Conservation (phyloP, 108 stramenopile species). For the Skeletonema marinoi region DNA sequence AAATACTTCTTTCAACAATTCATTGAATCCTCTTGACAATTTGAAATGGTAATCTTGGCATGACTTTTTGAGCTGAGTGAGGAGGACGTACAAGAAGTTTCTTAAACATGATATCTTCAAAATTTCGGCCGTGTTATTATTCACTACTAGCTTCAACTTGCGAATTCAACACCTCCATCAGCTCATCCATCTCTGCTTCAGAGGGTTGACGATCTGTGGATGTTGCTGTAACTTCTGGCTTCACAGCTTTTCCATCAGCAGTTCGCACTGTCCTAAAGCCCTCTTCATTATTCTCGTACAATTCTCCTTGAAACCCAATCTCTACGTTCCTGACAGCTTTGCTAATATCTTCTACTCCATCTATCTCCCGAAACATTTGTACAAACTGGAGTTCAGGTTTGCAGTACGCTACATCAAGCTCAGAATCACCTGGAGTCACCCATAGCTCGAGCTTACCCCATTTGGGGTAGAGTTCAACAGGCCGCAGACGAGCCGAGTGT, state of each 20-base stretch:
- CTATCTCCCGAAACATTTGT: constrained; percentile 49
- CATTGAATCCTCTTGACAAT: constrained; percentile 70
- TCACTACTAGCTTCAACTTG: constrained; percentile 36
- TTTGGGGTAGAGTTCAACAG: constrained; percentile 67
- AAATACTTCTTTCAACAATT: constrained; percentile 61
- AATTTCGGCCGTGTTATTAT: neutral
- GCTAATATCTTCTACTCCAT: constrained; percentile 23
- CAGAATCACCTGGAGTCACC: constrained; percentile 83
- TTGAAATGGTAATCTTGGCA: constrained; percentile 46
- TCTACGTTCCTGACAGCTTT: constrained; percentile 48
- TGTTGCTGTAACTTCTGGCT: constrained; percentile 56
- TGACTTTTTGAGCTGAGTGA: neutral
- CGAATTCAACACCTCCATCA: constrained; percentile 53
- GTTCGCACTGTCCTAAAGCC: constrained; percentile 80
- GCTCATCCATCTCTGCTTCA: constrained; percentile 56
- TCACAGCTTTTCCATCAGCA: constrained; percentile 70
- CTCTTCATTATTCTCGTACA: constrained; percentile 68
- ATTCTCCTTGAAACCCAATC: constrained; percentile 83
- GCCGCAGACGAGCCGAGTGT: constrained; percentile 75
- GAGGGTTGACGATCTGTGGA: constrained; percentile 53
- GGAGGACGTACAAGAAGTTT: neutral
- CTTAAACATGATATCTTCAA: neutral
- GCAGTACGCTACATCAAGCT: constrained; percentile 86
- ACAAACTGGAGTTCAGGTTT: constrained; percentile 54
- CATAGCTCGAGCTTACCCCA: constrained; percentile 70